A percentile compares a stretch with the other conserved stretches of the same genome.
These are phyloP conservation scores for Orbilia javanica DNA, from an alignment of 2,329 filamentous ascomycete genomes.

Conservation along the genomic window DNA sequence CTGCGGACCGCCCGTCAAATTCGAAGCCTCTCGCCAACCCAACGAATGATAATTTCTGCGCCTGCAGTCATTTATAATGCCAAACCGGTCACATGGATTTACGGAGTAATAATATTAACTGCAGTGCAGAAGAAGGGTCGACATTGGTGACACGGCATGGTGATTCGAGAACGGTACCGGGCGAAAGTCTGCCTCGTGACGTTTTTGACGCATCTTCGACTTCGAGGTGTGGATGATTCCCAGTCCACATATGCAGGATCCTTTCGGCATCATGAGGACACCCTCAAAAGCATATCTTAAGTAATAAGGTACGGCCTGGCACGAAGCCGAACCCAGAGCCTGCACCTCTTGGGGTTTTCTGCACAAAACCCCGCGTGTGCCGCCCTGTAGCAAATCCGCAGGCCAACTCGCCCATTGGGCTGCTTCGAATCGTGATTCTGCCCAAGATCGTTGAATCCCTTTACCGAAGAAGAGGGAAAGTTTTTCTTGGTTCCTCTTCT, in stretches of 20 bases:
- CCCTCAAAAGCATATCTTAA: slow-evolving; percentile 10
- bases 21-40: background rate
- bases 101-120: slow-evolving; percentile 9
- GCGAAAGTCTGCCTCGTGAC: background rate
- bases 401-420: background rate
- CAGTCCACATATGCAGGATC: background rate
- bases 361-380: slow-evolving; percentile 30
- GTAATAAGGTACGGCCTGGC: slow-evolving; percentile 31
- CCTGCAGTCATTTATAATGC: slow-evolving; percentile 31
- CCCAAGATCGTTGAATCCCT: background rate
- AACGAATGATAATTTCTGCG: slow-evolving; percentile 7
- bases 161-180: slow-evolving; percentile 26
- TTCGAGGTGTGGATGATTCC: slow-evolving; percentile 6
- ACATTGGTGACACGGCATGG: slow-evolving; percentile 35
- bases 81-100: slow-evolving; percentile 21
- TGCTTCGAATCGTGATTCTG: slow-evolving; percentile 4
- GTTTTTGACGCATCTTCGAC: background rate
- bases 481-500: too few species aligned
- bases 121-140: slow-evolving; percentile 30
- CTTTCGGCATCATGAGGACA: slow-evolving; percentile 18
- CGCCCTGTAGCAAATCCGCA: background rate
- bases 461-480: background rate
- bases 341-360: background rate
- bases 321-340: slow-evolving; percentile 19
- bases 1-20: background rate